Evolutionary conservation across 2,329 filamentous ascomycete species (phyloP).

Genomic region (Metarhizium robertsii): DNA sequence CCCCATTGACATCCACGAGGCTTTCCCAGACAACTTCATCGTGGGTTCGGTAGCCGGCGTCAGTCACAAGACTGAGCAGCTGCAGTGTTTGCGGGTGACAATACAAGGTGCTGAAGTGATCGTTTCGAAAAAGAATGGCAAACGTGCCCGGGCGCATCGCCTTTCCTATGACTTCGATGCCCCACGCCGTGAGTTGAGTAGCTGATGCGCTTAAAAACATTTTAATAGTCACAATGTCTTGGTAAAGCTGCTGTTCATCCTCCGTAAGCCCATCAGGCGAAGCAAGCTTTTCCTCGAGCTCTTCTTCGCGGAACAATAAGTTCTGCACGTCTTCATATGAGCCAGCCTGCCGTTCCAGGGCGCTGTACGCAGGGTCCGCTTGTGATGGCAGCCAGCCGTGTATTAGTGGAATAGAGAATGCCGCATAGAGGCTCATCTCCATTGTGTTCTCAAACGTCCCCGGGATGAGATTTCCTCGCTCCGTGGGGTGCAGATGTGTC

Average conservation of each 20-base stretch:
- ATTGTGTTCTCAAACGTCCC: slow-evolving; percentile 80
- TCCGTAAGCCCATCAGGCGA: slow-evolving; percentile 44
- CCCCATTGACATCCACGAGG: slow-evolving; percentile 78
- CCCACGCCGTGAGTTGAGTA: slow-evolving; percentile 79
- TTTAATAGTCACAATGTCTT: slow-evolving; percentile 79
- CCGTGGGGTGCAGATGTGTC: slow-evolving; percentile 40
- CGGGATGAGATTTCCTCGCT: slow-evolving; percentile 39
- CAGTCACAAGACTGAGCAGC: slow-evolving; percentile 79
- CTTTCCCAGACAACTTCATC: slow-evolving; percentile 96
- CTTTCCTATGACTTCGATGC: slow-evolving; percentile 63
- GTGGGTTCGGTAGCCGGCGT: slow-evolving; percentile 80
- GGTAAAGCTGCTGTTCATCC: slow-evolving; percentile 69
- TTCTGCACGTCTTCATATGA: slow-evolving; percentile 92
- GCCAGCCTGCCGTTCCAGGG: slow-evolving; percentile 64
- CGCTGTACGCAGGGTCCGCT: slow-evolving; percentile 55
- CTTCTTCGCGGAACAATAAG: slow-evolving; percentile 79
- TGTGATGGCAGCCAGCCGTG: slow-evolving; percentile 84
- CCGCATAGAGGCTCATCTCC: slow-evolving; percentile 86
- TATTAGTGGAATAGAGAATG: slow-evolving; percentile 79
- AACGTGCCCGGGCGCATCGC: slow-evolving; percentile 68
- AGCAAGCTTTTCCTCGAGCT: slow-evolving; percentile 68
- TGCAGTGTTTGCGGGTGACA: slow-evolving; percentile 71
- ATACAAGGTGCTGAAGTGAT: slow-evolving; percentile 92
- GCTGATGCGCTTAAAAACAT: slow-evolving; percentile 69
- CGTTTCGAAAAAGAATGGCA: slow-evolving; percentile 90